Percentiles rank a stretch among this genome's conserved stretches.
Conservation (phyloP, 768 basidiomycete species). For the Lentinula aciculospora region DNA sequence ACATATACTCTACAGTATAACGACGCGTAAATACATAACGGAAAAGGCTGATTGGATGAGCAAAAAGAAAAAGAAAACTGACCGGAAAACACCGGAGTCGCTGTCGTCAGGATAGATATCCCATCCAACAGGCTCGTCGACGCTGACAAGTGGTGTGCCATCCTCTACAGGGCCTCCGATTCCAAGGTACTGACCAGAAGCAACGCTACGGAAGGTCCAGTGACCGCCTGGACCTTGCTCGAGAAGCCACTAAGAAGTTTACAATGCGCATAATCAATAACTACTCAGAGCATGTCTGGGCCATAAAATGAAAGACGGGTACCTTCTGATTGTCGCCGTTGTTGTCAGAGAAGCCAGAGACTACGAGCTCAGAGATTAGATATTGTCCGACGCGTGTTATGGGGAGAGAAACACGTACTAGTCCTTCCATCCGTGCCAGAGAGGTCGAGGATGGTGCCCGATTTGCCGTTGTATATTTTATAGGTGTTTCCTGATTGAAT, state of each 20-base stretch:
- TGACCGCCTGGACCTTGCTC: constrained; percentile 12
- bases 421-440: constrained; percentile 37
- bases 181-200: constrained; percentile 22
- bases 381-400: not conserved
- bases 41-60: too few relatives aligned
- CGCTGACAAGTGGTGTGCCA: constrained; percentile 22
- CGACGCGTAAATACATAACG: not conserved
- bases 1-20: constrained; percentile 18
- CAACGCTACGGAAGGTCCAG: constrained; percentile 23
- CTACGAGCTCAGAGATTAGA: constrained; percentile 15
- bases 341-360: constrained; percentile 35
- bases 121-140: constrained; percentile 22
- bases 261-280: too few relatives aligned
- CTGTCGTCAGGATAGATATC: constrained; percentile 25
- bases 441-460: constrained; percentile 38
- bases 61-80: not conserved
- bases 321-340: constrained; percentile 39
- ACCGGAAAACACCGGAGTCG: constrained; percentile 21
- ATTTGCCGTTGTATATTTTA: constrained; percentile 31
- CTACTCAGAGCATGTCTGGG: not conserved
- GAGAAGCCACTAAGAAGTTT: constrained; percentile 27
- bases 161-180: constrained; percentile 15
- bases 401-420: constrained; percentile 19
- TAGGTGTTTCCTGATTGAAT: constrained; percentile 16
- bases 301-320: not conserved